Evolutionary conservation across 192 early-diverging fungal species (phyloP).

Genomic region (Martensiomyces pterosporus): DNA sequence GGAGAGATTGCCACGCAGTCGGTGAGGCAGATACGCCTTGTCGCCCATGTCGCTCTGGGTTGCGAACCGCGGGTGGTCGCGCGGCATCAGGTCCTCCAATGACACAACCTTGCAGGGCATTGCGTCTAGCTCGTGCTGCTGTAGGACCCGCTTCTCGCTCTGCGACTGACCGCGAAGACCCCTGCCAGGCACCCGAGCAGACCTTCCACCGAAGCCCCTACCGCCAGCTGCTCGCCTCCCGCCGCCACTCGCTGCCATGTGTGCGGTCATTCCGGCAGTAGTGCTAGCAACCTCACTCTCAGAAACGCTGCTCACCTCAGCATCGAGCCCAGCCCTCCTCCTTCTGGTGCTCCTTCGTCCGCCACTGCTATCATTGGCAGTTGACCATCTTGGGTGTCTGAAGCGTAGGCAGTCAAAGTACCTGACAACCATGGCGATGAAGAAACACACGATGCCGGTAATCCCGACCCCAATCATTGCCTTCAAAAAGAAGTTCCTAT

Average conservation of each 20-base stretch:
- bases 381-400: too few species aligned
- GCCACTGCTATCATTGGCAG: too few species aligned
- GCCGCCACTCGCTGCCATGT: too few species aligned
- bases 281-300: too few species aligned
- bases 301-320: too few species aligned
- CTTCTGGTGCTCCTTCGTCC: not conserved
- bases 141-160: constrained; percentile 22
- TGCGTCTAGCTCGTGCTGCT: constrained; percentile 31
- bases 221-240: not conserved
- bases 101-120: constrained; percentile 34
- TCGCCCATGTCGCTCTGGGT: not conserved
- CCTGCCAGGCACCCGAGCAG: not conserved
- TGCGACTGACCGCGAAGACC: not conserved
- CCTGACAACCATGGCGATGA: constrained; percentile 36
- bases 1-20: not conserved
- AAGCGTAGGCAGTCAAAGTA: constrained; percentile 43
- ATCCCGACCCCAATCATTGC: constrained; percentile 48
- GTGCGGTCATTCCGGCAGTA: too few species aligned
- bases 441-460: constrained; percentile 42
- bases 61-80: not conserved
- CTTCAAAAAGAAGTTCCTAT: constrained; percentile 48
- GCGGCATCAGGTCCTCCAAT: constrained; percentile 1
- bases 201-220: not conserved
- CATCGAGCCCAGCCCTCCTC: too few species aligned
- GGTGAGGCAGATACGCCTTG: too few species aligned